Evolutionary conservation across 1,284 basidiomycete genomes (phyloP), one percentile per base, ranked within the genome.

Genomic region (Malassezia brasiliensis): DNA sequence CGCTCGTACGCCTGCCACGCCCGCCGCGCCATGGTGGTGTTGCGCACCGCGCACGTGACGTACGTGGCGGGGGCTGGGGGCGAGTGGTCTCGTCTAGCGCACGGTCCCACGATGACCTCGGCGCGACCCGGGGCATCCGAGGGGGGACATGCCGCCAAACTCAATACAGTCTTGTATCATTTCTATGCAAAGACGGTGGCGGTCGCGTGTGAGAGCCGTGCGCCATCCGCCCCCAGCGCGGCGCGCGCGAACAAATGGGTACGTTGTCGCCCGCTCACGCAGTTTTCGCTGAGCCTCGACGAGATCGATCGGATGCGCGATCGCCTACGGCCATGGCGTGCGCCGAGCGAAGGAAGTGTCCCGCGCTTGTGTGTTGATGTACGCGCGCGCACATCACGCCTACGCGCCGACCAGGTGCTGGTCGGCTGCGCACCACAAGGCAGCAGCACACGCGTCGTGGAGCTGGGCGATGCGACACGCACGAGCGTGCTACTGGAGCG

Each of bases 1-100:
- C 62, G 39, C 61, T 73, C 72, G 56, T 73, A 73, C 51, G 62
- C 59, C 35, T 65, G 63, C 50, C 55, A 52, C 53, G 12, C 42
- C 19, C 64, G 60, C 46, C 63, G 54, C 58, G 62, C 55, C 66
- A 68, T 68, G 22, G 35, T 61, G 22, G 45, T 34, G 25, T 15
- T n/a, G 14, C 2, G 17, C 9, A 28, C 14, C 3, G n/a, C 3
- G n/a, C 39, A 30, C 37, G 44, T 19, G 17, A 15, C 40, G 19
- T 20, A 15, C 2, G 6, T 7, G 42, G 14, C 9, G 19, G 14
- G 25, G 30, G 30, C 32, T n/a, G 39, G 11, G 32, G 39, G 45
- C 35, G 17, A 47, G 36, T 8, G 15, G 32, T 25, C 34, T 19
- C 7, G 4, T 28, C 25, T 7, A 28, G 31, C 38, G 42, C 42